A percentile compares a stretch with the other conserved stretches of the same genome.
Evolutionary conservation across 2,329 filamentous ascomycete species (phyloP).

Genomic region (Diaporthe nobilis): DNA sequence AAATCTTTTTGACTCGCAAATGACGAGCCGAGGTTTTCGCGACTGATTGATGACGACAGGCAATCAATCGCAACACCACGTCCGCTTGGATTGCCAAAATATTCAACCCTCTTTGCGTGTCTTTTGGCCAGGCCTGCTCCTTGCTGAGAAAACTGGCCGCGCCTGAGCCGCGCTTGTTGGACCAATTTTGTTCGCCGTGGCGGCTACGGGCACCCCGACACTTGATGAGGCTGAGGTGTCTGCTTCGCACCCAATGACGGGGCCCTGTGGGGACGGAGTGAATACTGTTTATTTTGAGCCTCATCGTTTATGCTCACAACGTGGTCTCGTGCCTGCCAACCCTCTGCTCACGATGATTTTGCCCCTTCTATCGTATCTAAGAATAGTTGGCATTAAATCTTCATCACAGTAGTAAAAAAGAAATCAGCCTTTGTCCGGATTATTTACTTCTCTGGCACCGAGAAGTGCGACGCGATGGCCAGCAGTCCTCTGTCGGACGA

Average conservation of each 20-base stretch:
- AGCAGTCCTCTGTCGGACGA: slow-evolving; percentile 17
- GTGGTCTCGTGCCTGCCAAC: slow-evolving; percentile 1
- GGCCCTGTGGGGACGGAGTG: slow-evolving; percentile 15
- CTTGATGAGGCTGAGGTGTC: slow-evolving; percentile 36
- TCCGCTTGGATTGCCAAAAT: neutral
- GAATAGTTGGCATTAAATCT: slow-evolving; percentile 32
- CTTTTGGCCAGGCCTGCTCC: slow-evolving; percentile 21
- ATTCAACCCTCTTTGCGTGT: neutral
- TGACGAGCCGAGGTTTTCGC: slow-evolving; percentile 21
- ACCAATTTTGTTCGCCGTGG: slow-evolving; percentile 25
- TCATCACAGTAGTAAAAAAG: neutral
- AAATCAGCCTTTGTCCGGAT: neutral
- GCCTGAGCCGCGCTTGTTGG: slow-evolving; percentile 21
- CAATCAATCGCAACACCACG: slow-evolving; percentile 11
- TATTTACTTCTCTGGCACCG: too few species aligned
- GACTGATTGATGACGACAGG: slow-evolving; percentile 22
- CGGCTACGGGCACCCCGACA: slow-evolving; percentile 31
- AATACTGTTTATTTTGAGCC: slow-evolving; percentile 20
- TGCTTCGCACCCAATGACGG: slow-evolving; percentile 19
- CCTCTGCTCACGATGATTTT: neutral
- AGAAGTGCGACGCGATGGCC: neutral
- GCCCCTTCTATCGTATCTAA: slow-evolving; percentile 13
- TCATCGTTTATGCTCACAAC: slow-evolving; percentile 7
- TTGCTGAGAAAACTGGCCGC: slow-evolving; percentile 20
- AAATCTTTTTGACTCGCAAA: slow-evolving; percentile 28